Percentiles rank a stretch among this genome's conserved stretches.
phyloP scores from a whole-genome alignment of 805 yeast genomes.

The Metschnikowia proteae region DNA sequence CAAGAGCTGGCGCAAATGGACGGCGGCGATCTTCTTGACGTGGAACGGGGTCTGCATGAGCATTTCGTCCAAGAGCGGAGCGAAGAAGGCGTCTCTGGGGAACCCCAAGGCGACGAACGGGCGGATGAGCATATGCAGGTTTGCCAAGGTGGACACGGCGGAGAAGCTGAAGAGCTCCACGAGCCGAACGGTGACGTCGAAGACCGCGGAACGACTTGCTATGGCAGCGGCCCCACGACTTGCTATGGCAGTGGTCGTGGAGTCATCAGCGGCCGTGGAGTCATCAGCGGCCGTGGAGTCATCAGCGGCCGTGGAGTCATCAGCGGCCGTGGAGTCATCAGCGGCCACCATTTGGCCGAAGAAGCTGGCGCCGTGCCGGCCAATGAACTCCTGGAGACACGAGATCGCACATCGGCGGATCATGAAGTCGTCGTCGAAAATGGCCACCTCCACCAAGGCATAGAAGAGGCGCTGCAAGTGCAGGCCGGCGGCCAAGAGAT shows the following conservation, averaged over 20 bases:
- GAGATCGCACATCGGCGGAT: conserved; percentile 83
- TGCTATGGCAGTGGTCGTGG: too few species aligned
- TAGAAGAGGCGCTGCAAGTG: conserved; percentile 22
- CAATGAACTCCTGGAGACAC: conserved; percentile 80
- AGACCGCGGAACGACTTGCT: conserved; percentile 3
- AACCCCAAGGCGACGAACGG: conserved; percentile 25
- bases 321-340: too few species aligned
- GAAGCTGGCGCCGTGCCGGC: conserved; percentile 53
- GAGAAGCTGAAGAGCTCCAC: conserved; percentile 57
- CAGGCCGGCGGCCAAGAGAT: conserved; percentile 14
- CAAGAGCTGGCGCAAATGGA: conserved; percentile 23
- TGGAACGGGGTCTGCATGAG: conserved; percentile 31
- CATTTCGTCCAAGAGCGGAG: conserved; percentile 28
- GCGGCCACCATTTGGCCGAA: not conserved
- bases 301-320: too few species aligned
- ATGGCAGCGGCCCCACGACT: too few species aligned
- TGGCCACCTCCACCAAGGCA: conserved; percentile 48
- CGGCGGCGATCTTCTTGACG: conserved; percentile 40
- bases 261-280: too few species aligned
- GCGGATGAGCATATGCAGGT: conserved; percentile 17
- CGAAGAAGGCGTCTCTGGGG: conserved; percentile 23
- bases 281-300: too few species aligned
- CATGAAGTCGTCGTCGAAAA: conserved; percentile 71
- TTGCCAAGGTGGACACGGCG: conserved; percentile 21
- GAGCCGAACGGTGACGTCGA: conserved; percentile 29